Evolutionary conservation across 2,329 filamentous ascomycete species (phyloP).

Genomic region (Cadophora malorum): DNA sequence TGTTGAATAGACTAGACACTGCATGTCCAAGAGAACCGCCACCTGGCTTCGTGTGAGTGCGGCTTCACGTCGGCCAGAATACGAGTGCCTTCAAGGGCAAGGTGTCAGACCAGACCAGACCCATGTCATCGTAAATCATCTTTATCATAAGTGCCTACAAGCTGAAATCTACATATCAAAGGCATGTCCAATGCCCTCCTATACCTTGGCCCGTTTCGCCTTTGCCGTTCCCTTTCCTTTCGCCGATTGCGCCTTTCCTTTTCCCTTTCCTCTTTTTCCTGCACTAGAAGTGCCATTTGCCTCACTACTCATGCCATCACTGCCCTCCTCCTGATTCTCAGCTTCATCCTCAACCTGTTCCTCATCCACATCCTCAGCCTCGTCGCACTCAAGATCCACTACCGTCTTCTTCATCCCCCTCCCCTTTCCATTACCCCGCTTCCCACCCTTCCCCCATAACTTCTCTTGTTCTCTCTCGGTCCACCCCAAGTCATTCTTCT

Average conservation of each 20-base stretch:
- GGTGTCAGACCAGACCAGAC: no score
- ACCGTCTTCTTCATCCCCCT: constrained; percentile 13
- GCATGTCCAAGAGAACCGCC: no score
- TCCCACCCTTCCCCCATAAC: constrained; percentile 30
- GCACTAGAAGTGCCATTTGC: constrained; percentile 17
- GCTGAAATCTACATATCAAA: background rate
- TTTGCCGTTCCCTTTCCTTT: constrained; percentile 23
- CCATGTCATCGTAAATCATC: background rate
- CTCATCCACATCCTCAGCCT: constrained; percentile 12
- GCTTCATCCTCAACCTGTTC: constrained; percentile 15
- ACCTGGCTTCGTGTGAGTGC: no score
- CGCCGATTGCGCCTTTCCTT: constrained; percentile 27
- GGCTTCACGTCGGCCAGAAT: no score
- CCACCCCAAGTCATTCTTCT: constrained; percentile 43
- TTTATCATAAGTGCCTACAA: background rate
- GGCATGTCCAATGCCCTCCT: background rate
- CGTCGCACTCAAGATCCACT: constrained; percentile 20
- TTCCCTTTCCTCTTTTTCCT: constrained; percentile 17
- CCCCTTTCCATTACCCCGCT: constrained; percentile 25
- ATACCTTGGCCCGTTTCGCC: constrained; percentile 15
- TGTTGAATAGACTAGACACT: no score
- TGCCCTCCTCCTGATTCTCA: constrained; percentile 25
- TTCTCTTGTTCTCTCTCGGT: constrained; percentile 40
- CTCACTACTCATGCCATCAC: constrained; percentile 27
- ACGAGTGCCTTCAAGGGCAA: no score